phyloP scores from a whole-genome alignment of 176 grass and related monocot genomes.

The Carex kokanica region DNA sequence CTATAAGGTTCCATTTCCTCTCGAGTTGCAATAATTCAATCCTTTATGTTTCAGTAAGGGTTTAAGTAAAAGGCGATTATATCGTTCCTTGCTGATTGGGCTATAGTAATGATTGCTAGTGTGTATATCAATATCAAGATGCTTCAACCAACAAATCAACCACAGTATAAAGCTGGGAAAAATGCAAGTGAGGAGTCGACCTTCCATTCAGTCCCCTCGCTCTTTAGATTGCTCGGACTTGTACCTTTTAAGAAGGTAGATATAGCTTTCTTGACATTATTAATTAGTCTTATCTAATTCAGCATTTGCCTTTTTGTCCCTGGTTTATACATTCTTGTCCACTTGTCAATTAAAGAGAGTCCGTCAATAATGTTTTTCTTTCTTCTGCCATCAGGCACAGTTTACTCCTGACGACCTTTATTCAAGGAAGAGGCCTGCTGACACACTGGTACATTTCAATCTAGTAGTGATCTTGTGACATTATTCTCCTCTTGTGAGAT shows the following conservation, averaged over 20 bases:
- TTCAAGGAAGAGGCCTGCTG: conserved; percentile 63
- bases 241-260: conserved; percentile 76
- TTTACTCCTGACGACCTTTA: conserved; percentile 91
- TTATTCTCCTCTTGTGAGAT: conserved; percentile 31
- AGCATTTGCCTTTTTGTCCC: not conserved
- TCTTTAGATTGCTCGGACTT: conserved; percentile 70
- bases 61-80: not conserved
- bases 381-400: conserved; percentile 47
- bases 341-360: not conserved
- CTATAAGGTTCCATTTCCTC: conserved; percentile 44
- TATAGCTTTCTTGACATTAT: not conserved
- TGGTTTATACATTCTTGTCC: not conserved
- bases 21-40: not conserved
- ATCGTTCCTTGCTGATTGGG: not conserved
- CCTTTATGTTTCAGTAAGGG: not conserved
- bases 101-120: conserved; percentile 36
- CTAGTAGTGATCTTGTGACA: conserved; percentile 25
- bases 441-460: conserved; percentile 46
- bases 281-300: conserved; percentile 22
- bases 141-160: conserved; percentile 51
- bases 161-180: conserved; percentile 21
- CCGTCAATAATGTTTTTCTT: not conserved
- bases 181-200: conserved; percentile 46
- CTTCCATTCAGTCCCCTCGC: conserved; percentile 54
- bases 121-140: conserved; percentile 71